These are phyloP conservation scores for Syncephalastrum contaminatum DNA, from an alignment of 371 early-diverging fungal species.

Conservation along the genomic window DNA sequence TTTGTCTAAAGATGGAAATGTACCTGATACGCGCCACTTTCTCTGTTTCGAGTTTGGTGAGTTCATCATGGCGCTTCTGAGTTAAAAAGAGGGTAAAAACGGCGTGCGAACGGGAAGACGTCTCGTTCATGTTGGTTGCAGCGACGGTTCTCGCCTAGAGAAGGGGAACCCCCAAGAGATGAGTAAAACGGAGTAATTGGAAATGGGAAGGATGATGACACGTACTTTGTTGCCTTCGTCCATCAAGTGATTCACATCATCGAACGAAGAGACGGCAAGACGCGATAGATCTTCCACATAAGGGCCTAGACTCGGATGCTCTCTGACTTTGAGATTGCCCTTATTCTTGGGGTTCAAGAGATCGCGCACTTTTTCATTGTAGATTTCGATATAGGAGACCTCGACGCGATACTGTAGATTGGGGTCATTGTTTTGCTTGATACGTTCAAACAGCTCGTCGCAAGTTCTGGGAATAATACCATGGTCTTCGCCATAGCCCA, in stretches of 20 bases:
- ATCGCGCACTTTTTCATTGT: slow-evolving; percentile 93
- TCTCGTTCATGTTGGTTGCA: slow-evolving; percentile 95
- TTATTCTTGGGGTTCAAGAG: slow-evolving; percentile 81
- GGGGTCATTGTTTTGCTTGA: slow-evolving; percentile 43
- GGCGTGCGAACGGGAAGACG: slow-evolving; percentile 93
- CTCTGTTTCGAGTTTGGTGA: slow-evolving; percentile 68
- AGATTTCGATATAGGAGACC: slow-evolving; percentile 85
- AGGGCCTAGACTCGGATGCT: slow-evolving; percentile 87
- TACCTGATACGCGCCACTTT: slow-evolving; percentile 74
- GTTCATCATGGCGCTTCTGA: slow-evolving; percentile 58
- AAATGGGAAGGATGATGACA: neutral
- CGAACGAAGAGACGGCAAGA: slow-evolving; percentile 74
- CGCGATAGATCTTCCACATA: slow-evolving; percentile 93
- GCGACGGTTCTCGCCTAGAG: slow-evolving; percentile 83
- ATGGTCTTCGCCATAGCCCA: slow-evolving; percentile 72
- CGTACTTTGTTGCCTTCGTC: slow-evolving; percentile 84
- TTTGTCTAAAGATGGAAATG: neutral
- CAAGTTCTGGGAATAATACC: slow-evolving; percentile 86
- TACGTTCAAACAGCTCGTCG: slow-evolving; percentile 72
- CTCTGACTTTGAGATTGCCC: slow-evolving; percentile 81
- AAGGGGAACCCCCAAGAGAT: neutral
- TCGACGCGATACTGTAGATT: slow-evolving; percentile 69
- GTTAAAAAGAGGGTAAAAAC: slow-evolving; percentile 88
- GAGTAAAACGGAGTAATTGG: neutral
- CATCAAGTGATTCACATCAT: slow-evolving; percentile 79